phyloP scores from a whole-genome alignment of 129 eudicot genomes.

The Rutidosis leptorrhynchoides region DNA sequence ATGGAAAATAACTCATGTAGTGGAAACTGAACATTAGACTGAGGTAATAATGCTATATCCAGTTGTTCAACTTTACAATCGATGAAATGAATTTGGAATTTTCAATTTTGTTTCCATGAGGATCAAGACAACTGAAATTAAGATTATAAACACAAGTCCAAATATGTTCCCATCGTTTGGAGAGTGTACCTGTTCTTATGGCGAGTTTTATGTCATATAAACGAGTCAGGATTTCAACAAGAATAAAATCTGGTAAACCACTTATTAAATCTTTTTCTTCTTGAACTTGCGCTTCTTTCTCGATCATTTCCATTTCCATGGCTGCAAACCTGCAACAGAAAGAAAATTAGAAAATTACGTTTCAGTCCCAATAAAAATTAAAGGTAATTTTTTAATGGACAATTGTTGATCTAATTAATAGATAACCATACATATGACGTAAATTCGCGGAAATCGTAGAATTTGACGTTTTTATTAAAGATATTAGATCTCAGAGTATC shows the following conservation, averaged over 20 bases:
- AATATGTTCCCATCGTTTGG: conserved; percentile 23
- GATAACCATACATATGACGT: no score
- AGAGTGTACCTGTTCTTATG: conserved; percentile 25
- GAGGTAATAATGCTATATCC: background rate
- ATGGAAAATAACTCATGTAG: conserved; percentile 13
- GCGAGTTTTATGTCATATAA: conserved; percentile 19
- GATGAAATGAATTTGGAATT: background rate
- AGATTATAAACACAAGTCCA: conserved; percentile 20
- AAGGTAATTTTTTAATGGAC: no score
- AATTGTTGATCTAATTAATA: no score
- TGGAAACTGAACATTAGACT: conserved; percentile 1
- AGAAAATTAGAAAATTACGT: no score
- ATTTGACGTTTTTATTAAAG: no score
- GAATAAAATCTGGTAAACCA: conserved; percentile 14
- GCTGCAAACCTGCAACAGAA: no score
- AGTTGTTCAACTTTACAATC: conserved; percentile 18
- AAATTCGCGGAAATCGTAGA: no score
- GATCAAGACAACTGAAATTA: no score
- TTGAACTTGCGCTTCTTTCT: background rate
- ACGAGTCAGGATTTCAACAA: conserved; percentile 21
- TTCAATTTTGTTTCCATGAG: no score
- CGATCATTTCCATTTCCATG: no score
- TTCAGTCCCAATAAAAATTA: no score
- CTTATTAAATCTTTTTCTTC: conserved; percentile 23
- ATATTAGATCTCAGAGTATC: no score